Conservation (phyloP, 1,284 basidiomycete genomes). For the Papiliotrema nemorosa region DNA sequence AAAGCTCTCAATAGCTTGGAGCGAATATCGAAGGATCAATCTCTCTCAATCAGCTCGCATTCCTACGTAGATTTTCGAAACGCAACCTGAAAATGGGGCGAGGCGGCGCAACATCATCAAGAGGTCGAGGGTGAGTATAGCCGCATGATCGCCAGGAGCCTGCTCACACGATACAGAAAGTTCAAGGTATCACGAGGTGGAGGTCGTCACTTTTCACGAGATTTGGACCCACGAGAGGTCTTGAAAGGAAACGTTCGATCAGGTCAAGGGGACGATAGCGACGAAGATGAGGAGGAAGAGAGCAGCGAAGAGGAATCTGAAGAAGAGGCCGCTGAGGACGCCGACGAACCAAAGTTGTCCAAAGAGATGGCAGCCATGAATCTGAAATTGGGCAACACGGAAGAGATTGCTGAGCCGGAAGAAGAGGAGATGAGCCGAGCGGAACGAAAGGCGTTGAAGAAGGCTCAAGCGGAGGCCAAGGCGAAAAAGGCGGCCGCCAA, state of each 20-base stretch:
- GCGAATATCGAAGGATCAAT: no score
- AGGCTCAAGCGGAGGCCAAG: constrained; percentile 54
- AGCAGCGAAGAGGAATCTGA: constrained; percentile 33
- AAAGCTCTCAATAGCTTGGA: neutral
- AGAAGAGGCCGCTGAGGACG: constrained; percentile 24
- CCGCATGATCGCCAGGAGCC: neutral
- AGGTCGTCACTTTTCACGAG: constrained; percentile 71
- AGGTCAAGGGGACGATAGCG: constrained; percentile 29
- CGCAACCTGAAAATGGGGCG: constrained; percentile 16
- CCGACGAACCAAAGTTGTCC: constrained; percentile 30
- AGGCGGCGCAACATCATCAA: constrained; percentile 32
- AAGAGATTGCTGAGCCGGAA: constrained; percentile 23
- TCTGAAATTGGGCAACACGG: constrained; percentile 47
- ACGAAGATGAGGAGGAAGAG: constrained; percentile 27
- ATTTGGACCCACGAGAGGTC: constrained; percentile 34
- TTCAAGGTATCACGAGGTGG: constrained; percentile 83
- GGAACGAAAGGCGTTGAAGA: constrained; percentile 69
- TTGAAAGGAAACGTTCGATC: constrained; percentile 11
- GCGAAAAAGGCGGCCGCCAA: no score
- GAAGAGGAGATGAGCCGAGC: constrained; percentile 55
- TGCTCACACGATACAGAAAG: constrained; percentile 50
- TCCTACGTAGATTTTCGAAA: neutral
- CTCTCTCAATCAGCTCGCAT: neutral
- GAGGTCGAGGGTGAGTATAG: constrained; percentile 40
- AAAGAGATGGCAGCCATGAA: constrained; percentile 46